Percentiles rank a stretch among this genome's conserved stretches.
Conservation (phyloP, 345 rosid species). For the Dipteronia sinensis region DNA sequence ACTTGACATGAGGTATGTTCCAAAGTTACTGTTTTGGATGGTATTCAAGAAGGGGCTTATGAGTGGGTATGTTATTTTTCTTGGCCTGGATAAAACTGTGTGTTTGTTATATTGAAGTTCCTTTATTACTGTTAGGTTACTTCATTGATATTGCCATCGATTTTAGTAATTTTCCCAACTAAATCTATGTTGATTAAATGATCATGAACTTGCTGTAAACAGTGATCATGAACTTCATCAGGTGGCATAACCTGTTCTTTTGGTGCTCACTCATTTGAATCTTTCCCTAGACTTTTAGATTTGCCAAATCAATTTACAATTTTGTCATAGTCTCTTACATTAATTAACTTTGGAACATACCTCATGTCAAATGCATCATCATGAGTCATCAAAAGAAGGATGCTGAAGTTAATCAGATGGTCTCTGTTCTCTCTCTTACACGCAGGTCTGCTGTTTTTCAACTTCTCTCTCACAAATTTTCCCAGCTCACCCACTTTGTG, state of each 20-base stretch:
- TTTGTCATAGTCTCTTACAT: too few relatives aligned
- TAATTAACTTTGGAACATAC: too few relatives aligned
- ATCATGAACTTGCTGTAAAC: background rate
- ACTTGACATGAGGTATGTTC: too few relatives aligned
- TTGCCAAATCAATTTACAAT: background rate
- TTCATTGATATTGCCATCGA: background rate
- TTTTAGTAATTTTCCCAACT: background rate
- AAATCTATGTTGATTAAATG: background rate
- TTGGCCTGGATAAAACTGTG: background rate
- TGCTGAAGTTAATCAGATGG: slow-evolving; percentile 74
- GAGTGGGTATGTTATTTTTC: slow-evolving; percentile 75
- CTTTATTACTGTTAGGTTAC: background rate
- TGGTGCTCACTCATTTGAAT: background rate
- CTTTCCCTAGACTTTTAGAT: background rate
- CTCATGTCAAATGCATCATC: too few relatives aligned
- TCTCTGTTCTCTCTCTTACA: slow-evolving; percentile 64
- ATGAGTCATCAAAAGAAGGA: too few relatives aligned
- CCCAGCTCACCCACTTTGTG: background rate
- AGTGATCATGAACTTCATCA: background rate
- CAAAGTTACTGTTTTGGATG: slow-evolving; percentile 88
- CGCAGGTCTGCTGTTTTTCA: slow-evolving; percentile 51
- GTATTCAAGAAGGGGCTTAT: slow-evolving; percentile 96
- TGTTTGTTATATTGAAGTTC: too few relatives aligned
- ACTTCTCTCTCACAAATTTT: background rate
- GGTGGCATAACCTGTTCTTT: background rate